Percentiles rank a stretch among this genome's conserved stretches.
Conservation (phyloP, 495 filamentous ascomycete genomes). For the Xylaria curta region DNA sequence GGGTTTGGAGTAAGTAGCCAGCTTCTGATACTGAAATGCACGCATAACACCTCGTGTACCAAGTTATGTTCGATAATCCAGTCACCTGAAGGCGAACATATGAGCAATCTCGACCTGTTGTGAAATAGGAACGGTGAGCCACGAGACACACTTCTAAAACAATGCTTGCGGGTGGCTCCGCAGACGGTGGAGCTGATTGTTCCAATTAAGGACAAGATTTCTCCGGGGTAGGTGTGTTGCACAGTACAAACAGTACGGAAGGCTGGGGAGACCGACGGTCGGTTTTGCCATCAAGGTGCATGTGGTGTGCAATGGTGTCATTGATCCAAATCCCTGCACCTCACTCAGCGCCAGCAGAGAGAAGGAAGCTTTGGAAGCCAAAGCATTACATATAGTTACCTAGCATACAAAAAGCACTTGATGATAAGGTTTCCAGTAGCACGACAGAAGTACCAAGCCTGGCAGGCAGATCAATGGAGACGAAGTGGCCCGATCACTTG, state of each 20-base stretch:
- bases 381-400: background rate
- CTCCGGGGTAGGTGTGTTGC: slow-evolving; percentile 8
- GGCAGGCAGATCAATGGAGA: background rate
- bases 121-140: slow-evolving; percentile 3
- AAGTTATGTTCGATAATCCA: background rate
- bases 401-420: background rate
- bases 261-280: background rate
- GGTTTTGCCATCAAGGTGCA: slow-evolving; percentile 14
- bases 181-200: slow-evolving; percentile 1
- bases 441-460: background rate
- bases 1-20: background rate
- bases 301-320: slow-evolving; percentile 26
- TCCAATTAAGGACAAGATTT: slow-evolving; percentile 15
- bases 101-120: background rate
- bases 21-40: background rate
- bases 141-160: slow-evolving; percentile 21
- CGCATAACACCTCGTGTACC: slow-evolving; percentile 12
- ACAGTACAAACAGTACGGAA: background rate
- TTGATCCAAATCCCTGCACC: slow-evolving; percentile 7
- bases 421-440: background rate
- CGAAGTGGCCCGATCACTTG: background rate
- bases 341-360: background rate
- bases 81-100: slow-evolving; percentile 20
- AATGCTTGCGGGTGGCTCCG: slow-evolving; percentile 12
- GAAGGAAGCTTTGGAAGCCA: background rate